Conservation (phyloP, 176 grass and related monocot species). For the Panicum miliaceum region DNA sequence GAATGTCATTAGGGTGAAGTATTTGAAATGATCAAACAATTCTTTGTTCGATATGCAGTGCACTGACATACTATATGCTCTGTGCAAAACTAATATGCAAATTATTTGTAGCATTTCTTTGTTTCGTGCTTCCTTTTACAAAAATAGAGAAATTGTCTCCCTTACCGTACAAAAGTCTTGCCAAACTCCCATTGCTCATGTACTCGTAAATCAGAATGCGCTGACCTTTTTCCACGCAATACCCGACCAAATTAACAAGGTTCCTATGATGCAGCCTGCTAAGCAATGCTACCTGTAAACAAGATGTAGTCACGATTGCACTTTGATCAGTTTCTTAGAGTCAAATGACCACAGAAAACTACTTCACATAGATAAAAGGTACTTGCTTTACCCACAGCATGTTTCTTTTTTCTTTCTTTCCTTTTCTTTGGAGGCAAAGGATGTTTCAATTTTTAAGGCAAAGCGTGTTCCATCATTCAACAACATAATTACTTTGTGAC, state of each 20-base stretch:
- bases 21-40: neutral
- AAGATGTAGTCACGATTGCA: constrained; percentile 6
- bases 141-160: constrained; percentile 7
- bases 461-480: constrained; percentile 15
- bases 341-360: constrained; percentile 24
- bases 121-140: neutral
- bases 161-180: constrained; percentile 88
- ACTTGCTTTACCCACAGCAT: constrained; percentile 24
- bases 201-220: constrained; percentile 93
- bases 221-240: constrained; percentile 87
- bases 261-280: constrained; percentile 98
- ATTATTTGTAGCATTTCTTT: neutral
- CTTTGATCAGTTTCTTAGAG: constrained; percentile 33
- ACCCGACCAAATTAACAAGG: constrained; percentile 99
- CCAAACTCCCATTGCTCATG: constrained; percentile 96
- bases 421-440: neutral
- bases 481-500: constrained; percentile 24
- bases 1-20: neutral
- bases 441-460: neutral
- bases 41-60: neutral
- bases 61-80: neutral
- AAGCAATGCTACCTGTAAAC: constrained; percentile 83
- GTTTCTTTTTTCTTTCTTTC: neutral
- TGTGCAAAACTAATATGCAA: neutral
- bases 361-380: constrained; percentile 8